Base-by-base conservation (phyloP, 139 green algal species). In the Chlorella vulgaris region DNA sequence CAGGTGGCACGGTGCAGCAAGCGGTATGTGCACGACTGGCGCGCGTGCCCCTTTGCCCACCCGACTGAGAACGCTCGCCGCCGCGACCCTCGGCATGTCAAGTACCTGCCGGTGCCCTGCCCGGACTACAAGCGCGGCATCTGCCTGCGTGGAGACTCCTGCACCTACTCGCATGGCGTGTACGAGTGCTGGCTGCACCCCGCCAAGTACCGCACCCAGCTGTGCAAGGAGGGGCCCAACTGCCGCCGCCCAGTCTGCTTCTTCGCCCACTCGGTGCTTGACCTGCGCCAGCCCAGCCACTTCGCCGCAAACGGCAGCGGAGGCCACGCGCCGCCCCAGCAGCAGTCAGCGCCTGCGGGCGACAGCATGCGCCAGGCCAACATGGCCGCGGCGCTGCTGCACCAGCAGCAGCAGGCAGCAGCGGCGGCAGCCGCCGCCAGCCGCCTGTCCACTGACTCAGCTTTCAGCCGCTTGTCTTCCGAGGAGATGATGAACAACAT, bases 41-140 rank as follows among this genome's bases (percentile, higher is more conserved):
- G 95, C 5, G 88, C 94, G 4, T 99, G 96, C 86, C 96, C 96
- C 10, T 99, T 98, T 85, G 91, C 95, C 15, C 97, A 99, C 84
- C 94, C 96, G 3, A 97, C 94, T 0, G 97, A 99, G 89, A 99
- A 98, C 80, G 97, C 97, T 0, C 84, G 94, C 26, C 87, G 97
- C 10, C 89, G 97, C 6, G 97, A 99, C 87, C 95, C 96, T 0
- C 88, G 94, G 2, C 81, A 94, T 43, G 94, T 93, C 84, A 85
- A 85, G 50, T 99, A 99, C 92, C 93, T 91, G 79, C 91, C 91
- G 28, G 86, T 94, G 21, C 89, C 94, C 53, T 99, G 97, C 86
- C 97, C 97, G 0, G 94, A 99, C 79, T 99, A 98, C 89, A 96
- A 96, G 79, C 85, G 92, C 74, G 81, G 91, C 29, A 74, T 88